phyloP scores from a whole-genome alignment of 768 basidiomycete species.

The Pisolithus sp. region DNA sequence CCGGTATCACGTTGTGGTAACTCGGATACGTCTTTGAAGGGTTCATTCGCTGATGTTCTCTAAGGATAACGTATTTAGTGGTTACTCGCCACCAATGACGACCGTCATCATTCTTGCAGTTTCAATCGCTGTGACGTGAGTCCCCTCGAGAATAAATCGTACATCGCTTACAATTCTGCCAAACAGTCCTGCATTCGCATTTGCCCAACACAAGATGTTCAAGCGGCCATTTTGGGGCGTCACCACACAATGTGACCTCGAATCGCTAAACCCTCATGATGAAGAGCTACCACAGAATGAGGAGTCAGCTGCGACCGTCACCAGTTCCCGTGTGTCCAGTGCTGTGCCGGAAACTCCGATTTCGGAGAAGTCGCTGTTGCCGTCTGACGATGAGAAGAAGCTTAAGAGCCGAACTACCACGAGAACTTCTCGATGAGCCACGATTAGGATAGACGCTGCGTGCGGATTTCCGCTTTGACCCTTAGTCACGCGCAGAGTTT shows the following conservation, averaged over 20 bases:
- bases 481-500: slow-evolving; percentile 8
- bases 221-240: slow-evolving; percentile 40
- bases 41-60: neutral
- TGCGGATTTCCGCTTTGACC: slow-evolving; percentile 8
- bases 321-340: slow-evolving; percentile 5
- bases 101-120: slow-evolving; percentile 47
- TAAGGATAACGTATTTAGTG: slow-evolving; percentile 42
- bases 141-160: slow-evolving; percentile 3
- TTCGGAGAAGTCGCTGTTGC: slow-evolving; percentile 12
- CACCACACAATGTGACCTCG: slow-evolving; percentile 13
- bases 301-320: slow-evolving; percentile 6
- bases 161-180: neutral
- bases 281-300: slow-evolving; percentile 19
- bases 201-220: slow-evolving; percentile 49
- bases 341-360: slow-evolving; percentile 13
- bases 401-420: neutral
- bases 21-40: slow-evolving; percentile 14
- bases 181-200: slow-evolving; percentile 47
- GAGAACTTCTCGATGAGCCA: neutral
- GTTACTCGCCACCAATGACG: slow-evolving; percentile 44
- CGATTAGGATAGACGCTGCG: slow-evolving; percentile 6
- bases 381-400: slow-evolving; percentile 5
- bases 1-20: slow-evolving; percentile 46
- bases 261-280: slow-evolving; percentile 18
- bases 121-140: slow-evolving; percentile 54